Base-by-base conservation (phyloP, 1,284 basidiomycete genomes). In the Gomphus sp. region DNA sequence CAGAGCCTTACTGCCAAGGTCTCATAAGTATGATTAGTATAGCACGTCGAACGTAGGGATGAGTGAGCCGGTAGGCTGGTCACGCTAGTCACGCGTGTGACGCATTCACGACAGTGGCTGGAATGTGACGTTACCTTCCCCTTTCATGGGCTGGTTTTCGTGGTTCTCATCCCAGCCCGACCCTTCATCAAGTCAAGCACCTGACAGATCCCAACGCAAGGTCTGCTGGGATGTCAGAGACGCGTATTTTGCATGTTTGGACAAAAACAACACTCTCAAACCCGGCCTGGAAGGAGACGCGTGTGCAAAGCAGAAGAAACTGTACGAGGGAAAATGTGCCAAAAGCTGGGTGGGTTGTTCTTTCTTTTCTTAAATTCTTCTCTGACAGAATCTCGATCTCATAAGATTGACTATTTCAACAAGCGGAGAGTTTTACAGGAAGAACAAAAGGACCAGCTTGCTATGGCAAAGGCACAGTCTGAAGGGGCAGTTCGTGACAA, bases 401-500 rank as follows among this genome's bases (percentile, higher is more conserved):
- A 7, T 52, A 36, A 92, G 90, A 83, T 92, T 65, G 85, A 86
- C 37, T 91, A 92, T 68, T 92, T 92, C 66, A 91, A 92, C 73
- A 86, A 88, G 67, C 80, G 89, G 41, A 76, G 89, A 55, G 79
- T 89, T 33, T 79, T 90, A 58, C 85, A 80, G 16, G 87, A 87
- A 62, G 80, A 82, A 58, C 87, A 89, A 70, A 85, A 84, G 64
- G 80, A 81, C 52, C 74, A 84, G 58, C 74, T 88, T 31, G 78
- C 79, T 11, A 80, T 82, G 65, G 78, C 77, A 14, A 75, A 74
- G 59, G 73, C 70, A 25, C 83, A 86, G 65, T 73, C 76, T 14
- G 72, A 76, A 58, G 71, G 75, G 28, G 69, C 75, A 11, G 55
- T 47, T 18, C 54, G 43, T 45, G 18, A 6, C 36, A 53, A 53